Evolutionary conservation across 108 stramenopile genomes (phyloP).

Genomic region (Fragilaria crotonensis): DNA sequence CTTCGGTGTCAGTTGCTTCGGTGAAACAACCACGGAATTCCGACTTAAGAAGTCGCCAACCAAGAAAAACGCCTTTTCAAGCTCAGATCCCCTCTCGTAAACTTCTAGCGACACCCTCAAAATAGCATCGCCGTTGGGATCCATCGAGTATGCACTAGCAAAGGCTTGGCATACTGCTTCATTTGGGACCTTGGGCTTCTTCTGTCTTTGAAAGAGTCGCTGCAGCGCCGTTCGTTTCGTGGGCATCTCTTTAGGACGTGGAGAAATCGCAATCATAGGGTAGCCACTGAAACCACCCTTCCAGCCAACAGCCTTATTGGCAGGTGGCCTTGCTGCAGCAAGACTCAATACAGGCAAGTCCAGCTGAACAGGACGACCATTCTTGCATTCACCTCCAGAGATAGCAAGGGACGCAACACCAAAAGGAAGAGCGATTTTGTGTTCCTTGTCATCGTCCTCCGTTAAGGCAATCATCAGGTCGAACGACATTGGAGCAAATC

Average conservation of each 20-base stretch:
- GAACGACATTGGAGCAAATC: constrained; percentile 14
- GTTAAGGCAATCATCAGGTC: constrained; percentile 17
- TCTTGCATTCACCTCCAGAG: constrained; percentile 2
- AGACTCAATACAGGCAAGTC: constrained; percentile 19
- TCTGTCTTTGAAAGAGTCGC: background rate
- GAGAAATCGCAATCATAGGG: constrained; percentile 5
- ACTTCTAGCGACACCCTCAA: constrained; percentile 11
- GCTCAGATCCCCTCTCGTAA: background rate
- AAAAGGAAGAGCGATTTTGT: constrained; percentile 19
- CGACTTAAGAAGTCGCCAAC: background rate
- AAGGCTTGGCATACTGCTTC: constrained; percentile 9
- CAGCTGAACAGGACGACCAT: constrained; percentile 3
- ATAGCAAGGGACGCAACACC: constrained; percentile 14
- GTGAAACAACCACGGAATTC: background rate
- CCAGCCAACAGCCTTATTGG: background rate
- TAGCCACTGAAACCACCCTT: constrained; percentile 1
- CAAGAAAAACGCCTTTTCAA: background rate
- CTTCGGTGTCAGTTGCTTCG: background rate
- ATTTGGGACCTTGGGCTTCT: background rate
- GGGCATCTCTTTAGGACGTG: background rate
- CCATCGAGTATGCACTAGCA: constrained; percentile 18
- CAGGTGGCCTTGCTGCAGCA: constrained; percentile 2
- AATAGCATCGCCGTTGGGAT: constrained; percentile 24
- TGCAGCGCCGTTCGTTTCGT: background rate
- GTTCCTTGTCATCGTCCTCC: constrained; percentile 7